Evolutionary conservation across 257 asterid species (phyloP).

Genomic region (Ballota nigra): DNA sequence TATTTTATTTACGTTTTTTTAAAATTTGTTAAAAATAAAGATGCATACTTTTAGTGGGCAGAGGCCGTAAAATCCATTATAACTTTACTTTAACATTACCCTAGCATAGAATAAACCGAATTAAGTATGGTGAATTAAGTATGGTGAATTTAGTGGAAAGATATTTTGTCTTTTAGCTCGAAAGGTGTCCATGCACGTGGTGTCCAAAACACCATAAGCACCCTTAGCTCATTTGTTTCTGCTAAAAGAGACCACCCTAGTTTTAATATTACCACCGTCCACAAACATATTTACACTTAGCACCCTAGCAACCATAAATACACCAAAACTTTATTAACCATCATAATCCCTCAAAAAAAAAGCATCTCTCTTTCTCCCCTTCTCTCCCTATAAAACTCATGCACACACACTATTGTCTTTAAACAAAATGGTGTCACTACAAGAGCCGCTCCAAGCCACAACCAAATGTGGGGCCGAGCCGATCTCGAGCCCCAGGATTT

Average conservation of each 20-base stretch:
- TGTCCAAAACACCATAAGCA: constrained; percentile 48
- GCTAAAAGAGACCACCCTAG: constrained; percentile 22
- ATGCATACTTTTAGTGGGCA: too few species aligned
- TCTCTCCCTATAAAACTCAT: constrained; percentile 41
- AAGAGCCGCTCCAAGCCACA: constrained; percentile 36
- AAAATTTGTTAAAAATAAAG: too few species aligned
- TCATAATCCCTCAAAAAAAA: neutral
- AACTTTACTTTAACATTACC: too few species aligned
- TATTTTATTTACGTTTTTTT: too few species aligned
- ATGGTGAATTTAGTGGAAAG: too few species aligned
- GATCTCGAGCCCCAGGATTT: constrained; percentile 46
- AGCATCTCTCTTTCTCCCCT: neutral
- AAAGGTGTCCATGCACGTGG: constrained; percentile 57
- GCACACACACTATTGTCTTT: constrained; percentile 26
- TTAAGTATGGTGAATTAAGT: too few species aligned
- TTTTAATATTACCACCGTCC: constrained; percentile 49
- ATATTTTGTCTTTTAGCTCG: constrained; percentile 47
- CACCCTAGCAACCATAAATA: too few species aligned
- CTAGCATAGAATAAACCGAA: too few species aligned
- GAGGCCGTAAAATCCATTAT: too few species aligned
- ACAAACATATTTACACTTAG: neutral
- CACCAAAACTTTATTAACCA: neutral
- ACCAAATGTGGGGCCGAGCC: constrained; percentile 30
- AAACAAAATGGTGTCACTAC: constrained; percentile 48
- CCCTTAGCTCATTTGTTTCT: constrained; percentile 40